A percentile compares a stretch with the other conserved stretches of the same genome.
Conservation (phyloP, 2,329 filamentous ascomycete genomes). For the Helicocarpus griseus region DNA sequence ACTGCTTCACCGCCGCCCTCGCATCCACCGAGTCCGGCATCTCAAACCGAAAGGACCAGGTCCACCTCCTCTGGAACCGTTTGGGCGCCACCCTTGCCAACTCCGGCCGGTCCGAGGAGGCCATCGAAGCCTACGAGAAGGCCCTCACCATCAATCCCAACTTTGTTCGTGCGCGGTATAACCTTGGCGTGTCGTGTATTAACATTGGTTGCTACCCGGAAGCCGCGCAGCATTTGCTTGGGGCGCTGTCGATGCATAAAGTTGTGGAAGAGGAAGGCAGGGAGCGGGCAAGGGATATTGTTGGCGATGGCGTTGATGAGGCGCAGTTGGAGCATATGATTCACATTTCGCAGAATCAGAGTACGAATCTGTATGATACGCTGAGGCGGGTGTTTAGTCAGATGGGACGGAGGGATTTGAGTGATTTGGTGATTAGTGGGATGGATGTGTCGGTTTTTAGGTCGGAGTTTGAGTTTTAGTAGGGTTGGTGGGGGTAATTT, state of each 20-base stretch:
- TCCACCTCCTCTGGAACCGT: conserved; percentile 95
- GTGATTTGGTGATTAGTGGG: conserved; percentile 75
- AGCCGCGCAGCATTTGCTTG: conserved; percentile 84
- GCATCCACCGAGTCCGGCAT: conserved; percentile 74
- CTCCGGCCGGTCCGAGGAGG: conserved; percentile 84
- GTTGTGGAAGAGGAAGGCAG: conserved; percentile 78
- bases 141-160: conserved; percentile 84
- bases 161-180: conserved; percentile 94
- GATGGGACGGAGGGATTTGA: conserved; percentile 83
- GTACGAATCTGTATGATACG: conserved; percentile 94
- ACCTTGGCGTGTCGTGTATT: conserved; percentile 91
- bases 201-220: conserved; percentile 94
- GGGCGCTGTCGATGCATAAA: conserved; percentile 91
- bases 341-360: conserved; percentile 71
- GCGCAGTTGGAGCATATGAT: conserved; percentile 77
- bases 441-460: conserved; percentile 88
- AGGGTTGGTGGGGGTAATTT: neutral
- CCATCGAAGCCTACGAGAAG: conserved; percentile 91
- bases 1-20: conserved; percentile 91
- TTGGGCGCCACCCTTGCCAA: conserved; percentile 94
- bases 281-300: conserved; percentile 72
- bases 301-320: conserved; percentile 55
- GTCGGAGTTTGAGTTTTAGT: conserved; percentile 77
- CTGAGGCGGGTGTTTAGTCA: conserved; percentile 88
- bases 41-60: conserved; percentile 72